Evolutionary conservation across 768 basidiomycete genomes (phyloP).

Genomic region (Rickenella mellea): DNA sequence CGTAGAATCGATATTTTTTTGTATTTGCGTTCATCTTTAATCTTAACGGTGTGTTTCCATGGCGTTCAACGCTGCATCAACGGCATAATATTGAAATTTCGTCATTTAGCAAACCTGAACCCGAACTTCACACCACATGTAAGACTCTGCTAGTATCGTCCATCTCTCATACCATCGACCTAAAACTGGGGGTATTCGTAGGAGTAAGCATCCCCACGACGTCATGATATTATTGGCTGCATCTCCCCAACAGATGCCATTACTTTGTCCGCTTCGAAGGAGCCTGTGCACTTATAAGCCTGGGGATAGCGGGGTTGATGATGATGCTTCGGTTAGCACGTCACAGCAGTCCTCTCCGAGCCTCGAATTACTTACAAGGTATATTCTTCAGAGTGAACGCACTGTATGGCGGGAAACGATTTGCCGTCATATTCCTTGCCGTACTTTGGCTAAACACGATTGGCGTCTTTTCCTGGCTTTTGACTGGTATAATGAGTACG

Average conservation of each 20-base stretch:
- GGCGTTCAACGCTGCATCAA: background rate
- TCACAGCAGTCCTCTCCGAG: background rate
- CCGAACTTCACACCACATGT: background rate
- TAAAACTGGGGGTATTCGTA: background rate
- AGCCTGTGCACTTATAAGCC: conserved; percentile 41
- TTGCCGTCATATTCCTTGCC: conserved; percentile 17
- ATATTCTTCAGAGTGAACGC: conserved; percentile 21
- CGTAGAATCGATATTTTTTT: background rate
- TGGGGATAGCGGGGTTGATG: conserved; percentile 45
- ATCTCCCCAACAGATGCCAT: conserved; percentile 11
- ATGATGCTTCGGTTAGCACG: conserved; percentile 41
- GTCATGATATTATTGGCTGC: background rate
- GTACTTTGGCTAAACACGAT: conserved; percentile 33
- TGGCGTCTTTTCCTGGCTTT: conserved; percentile 44
- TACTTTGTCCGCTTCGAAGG: conserved; percentile 25
- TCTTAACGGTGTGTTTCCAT: background rate
- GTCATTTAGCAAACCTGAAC: background rate
- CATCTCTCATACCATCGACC: background rate
- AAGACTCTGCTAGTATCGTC: no score
- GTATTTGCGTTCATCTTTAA: background rate
- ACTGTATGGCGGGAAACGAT: conserved; percentile 16
- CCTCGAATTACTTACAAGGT: background rate
- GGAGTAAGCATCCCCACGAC: background rate
- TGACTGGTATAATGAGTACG: conserved; percentile 41
- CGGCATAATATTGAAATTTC: background rate